Percentiles rank a stretch among this genome's conserved stretches.
Conservation (phyloP, 805 yeast species). For the Wickerhamiella alocasiicola region DNA sequence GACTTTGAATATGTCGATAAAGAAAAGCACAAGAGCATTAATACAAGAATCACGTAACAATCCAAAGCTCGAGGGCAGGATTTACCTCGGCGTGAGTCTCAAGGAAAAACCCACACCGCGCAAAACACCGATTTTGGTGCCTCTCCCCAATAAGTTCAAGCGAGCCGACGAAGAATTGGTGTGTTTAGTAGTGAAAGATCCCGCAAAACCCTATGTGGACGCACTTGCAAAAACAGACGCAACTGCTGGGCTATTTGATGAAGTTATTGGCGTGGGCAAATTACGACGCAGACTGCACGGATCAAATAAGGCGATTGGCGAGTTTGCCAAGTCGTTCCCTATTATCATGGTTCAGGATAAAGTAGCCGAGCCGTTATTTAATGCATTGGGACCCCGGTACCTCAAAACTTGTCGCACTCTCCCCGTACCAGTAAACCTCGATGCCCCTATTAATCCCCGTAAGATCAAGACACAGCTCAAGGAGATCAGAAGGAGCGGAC, state of each 20-base stretch:
- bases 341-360: conserved; percentile 19
- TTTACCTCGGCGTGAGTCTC: conserved; percentile 17
- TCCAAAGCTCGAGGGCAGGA: conserved; percentile 17
- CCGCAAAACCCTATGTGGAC: conserved; percentile 11
- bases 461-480: conserved; percentile 11
- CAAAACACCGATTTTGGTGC: conserved; percentile 15
- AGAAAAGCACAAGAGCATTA: conserved; percentile 14
- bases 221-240: conserved; percentile 5
- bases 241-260: conserved; percentile 18
- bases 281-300: conserved; percentile 19
- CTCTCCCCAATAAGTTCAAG: conserved; percentile 19
- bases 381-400: conserved; percentile 19
- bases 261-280: conserved; percentile 22
- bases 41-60: conserved; percentile 14
- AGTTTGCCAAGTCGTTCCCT: conserved; percentile 18
- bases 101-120: conserved; percentile 12
- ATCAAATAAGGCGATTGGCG: conserved; percentile 17
- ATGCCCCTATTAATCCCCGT: conserved; percentile 10
- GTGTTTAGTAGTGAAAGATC: conserved; percentile 22
- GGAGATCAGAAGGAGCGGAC: conserved; percentile 13
- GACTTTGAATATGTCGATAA: background rate
- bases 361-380: conserved; percentile 18
- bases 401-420: conserved; percentile 17
- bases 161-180: conserved; percentile 16
- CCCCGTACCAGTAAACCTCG: conserved; percentile 16